Evolutionary conservation across 169 alveolate genomes (phyloP).

Genomic region (Theileria luwenshuni): DNA sequence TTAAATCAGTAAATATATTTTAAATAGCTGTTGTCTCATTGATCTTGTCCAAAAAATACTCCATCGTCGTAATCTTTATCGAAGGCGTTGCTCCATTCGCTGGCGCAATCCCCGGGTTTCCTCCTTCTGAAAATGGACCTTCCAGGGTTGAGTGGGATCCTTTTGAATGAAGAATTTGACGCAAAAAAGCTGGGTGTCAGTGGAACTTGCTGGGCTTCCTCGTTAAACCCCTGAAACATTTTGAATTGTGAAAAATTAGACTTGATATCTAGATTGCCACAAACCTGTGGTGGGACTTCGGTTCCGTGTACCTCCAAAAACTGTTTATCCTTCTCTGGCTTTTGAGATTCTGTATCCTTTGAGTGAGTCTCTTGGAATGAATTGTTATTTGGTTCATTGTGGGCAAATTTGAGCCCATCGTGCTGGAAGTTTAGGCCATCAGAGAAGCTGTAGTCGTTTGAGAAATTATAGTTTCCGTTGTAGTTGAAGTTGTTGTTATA

Average conservation of each 20-base stretch:
- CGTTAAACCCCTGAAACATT: background rate
- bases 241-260: background rate
- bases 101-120: slow-evolving; percentile 74
- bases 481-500: slow-evolving; percentile 9
- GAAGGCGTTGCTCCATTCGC: slow-evolving; percentile 86
- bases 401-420: background rate
- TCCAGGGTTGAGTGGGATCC: slow-evolving; percentile 49
- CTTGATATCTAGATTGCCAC: background rate
- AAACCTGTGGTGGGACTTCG: slow-evolving; percentile 11
- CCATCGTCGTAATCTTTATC: slow-evolving; percentile 39
- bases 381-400: slow-evolving; percentile 2
- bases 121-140: slow-evolving; percentile 73
- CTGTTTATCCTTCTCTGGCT: background rate
- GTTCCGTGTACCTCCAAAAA: slow-evolving; percentile 13
- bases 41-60: background rate
- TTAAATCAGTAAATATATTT: background rate
- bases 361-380: background rate
- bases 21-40: slow-evolving; percentile 17
- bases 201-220: background rate
- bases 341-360: background rate
- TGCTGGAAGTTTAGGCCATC: slow-evolving; percentile 12
- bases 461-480: background rate
- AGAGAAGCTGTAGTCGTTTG: slow-evolving; percentile 29
- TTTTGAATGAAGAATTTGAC: slow-evolving; percentile 49
- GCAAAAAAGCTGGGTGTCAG: slow-evolving; percentile 61